phyloP scores from a whole-genome alignment of 306 rosid genomes.

The Sophora flavescens region DNA sequence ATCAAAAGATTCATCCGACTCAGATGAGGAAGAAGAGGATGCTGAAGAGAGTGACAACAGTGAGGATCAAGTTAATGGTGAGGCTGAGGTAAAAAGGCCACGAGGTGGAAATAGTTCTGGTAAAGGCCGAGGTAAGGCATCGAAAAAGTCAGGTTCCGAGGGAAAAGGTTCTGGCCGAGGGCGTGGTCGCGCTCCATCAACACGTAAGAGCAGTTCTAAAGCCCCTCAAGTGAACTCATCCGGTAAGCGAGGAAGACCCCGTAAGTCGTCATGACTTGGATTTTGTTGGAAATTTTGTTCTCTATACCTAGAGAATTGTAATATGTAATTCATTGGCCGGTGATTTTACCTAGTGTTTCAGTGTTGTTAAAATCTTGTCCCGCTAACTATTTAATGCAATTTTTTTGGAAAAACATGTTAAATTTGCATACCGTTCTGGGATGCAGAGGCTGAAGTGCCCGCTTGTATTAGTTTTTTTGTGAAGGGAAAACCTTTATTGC shows the following conservation, averaged over 20 bases:
- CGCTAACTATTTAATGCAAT: slow-evolving; percentile 35
- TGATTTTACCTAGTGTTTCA: slow-evolving; percentile 38
- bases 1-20: slow-evolving; percentile 69
- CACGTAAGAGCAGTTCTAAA: slow-evolving; percentile 56
- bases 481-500: slow-evolving; percentile 13
- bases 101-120: slow-evolving; percentile 66
- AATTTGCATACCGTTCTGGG: slow-evolving; percentile 29
- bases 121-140: slow-evolving; percentile 65
- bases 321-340: slow-evolving; percentile 52
- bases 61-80: slow-evolving; percentile 70
- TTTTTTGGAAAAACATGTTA: slow-evolving; percentile 18
- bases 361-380: slow-evolving; percentile 6
- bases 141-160: slow-evolving; percentile 50
- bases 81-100: slow-evolving; percentile 47
- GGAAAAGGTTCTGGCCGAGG: slow-evolving; percentile 62
- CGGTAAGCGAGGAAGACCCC: slow-evolving; percentile 90
- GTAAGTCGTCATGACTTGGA: slow-evolving; percentile 62
- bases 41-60: slow-evolving; percentile 63
- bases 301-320: slow-evolving; percentile 57
- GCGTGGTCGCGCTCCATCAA: slow-evolving; percentile 63
- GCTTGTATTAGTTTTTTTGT: background rate
- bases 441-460: slow-evolving; percentile 38
- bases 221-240: slow-evolving; percentile 65
- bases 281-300: slow-evolving; percentile 63
- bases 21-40: slow-evolving; percentile 67